Percentiles rank a stretch among this genome's conserved stretches.
Evolutionary conservation across 371 early-diverging fungal species (phyloP).

Genomic region (Coemansia sp.): DNA sequence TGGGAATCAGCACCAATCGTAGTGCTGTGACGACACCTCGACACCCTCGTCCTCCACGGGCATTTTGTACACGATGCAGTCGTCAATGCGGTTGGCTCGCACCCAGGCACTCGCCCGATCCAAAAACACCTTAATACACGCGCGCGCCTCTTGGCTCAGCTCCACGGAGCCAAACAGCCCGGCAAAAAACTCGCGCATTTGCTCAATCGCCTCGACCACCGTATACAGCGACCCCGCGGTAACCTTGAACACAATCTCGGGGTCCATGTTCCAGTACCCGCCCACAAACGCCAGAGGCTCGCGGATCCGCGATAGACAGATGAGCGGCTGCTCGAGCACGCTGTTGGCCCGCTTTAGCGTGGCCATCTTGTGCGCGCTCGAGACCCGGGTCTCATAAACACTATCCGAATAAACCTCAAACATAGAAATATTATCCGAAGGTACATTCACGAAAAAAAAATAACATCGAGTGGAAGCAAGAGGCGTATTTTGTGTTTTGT

Average conservation of each 20-base stretch:
- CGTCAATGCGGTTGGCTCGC: conserved; percentile 19
- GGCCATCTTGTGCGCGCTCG: conserved; percentile 9
- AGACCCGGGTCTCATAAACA: too few species aligned
- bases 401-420: too few species aligned
- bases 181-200: conserved; percentile 19
- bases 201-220: conserved; percentile 22
- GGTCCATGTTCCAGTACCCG: conserved; percentile 44
- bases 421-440: too few species aligned
- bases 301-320: conserved; percentile 33
- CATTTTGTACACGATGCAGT: background rate
- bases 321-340: conserved; percentile 7
- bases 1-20: background rate
- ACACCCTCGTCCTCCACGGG: too few species aligned
- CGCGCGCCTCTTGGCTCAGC: background rate
- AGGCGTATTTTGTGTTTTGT: too few species aligned
- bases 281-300: conserved; percentile 36
- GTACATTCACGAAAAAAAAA: too few species aligned
- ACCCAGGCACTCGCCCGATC: conserved; percentile 22
- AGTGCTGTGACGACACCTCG: background rate
- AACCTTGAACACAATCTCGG: conserved; percentile 14
- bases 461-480: too few species aligned
- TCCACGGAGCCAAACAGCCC: background rate
- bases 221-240: conserved; percentile 21
- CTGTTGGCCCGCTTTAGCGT: conserved; percentile 15
- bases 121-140: conserved; percentile 15